A percentile compares a stretch with the other conserved stretches of the same genome.
Conservation (phyloP, 1,284 basidiomycete species). For the Apiotrichum montevideense region DNA sequence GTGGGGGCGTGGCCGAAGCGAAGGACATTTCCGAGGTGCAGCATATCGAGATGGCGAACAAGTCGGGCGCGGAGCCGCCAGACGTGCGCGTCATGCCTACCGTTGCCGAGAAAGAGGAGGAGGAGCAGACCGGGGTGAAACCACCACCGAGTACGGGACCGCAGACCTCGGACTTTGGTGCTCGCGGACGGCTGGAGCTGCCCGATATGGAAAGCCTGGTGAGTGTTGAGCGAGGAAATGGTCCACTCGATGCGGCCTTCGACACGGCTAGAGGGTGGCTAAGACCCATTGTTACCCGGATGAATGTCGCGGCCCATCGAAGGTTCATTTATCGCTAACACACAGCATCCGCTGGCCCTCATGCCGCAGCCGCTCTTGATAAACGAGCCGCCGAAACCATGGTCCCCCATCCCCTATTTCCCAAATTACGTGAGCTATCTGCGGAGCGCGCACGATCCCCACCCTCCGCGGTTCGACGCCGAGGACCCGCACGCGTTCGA, state of each 20-base stretch:
- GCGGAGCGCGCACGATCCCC: conserved; percentile 25
- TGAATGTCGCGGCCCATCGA: neutral
- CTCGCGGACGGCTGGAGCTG: conserved; percentile 4
- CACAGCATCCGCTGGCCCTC: conserved; percentile 12
- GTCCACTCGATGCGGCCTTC: too few relatives aligned
- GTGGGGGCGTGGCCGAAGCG: neutral
- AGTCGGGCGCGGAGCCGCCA: too few relatives aligned
- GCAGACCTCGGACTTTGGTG: conserved; percentile 2
- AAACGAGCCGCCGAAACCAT: conserved; percentile 25
- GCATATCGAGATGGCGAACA: neutral
- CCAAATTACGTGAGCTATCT: conserved; percentile 42
- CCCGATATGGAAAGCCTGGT: conserved; percentile 2
- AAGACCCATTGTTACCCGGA: too few relatives aligned
- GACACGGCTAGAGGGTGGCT: too few relatives aligned
- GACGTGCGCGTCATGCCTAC: too few relatives aligned
- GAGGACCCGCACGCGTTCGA: conserved; percentile 19
- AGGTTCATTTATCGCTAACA: neutral
- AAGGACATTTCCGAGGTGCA: neutral
- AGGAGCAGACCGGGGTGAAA: neutral
- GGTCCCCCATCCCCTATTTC: conserved; percentile 28
- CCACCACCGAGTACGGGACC: neutral
- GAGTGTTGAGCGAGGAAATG: neutral
- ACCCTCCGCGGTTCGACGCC: conserved; percentile 20
- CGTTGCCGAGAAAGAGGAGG: too few relatives aligned
- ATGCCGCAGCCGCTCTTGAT: conserved; percentile 4